Percentiles rank a stretch among this genome's conserved stretches.
phyloP scores from a whole-genome alignment of 176 grass and related monocot genomes.

The Typha latifolia region DNA sequence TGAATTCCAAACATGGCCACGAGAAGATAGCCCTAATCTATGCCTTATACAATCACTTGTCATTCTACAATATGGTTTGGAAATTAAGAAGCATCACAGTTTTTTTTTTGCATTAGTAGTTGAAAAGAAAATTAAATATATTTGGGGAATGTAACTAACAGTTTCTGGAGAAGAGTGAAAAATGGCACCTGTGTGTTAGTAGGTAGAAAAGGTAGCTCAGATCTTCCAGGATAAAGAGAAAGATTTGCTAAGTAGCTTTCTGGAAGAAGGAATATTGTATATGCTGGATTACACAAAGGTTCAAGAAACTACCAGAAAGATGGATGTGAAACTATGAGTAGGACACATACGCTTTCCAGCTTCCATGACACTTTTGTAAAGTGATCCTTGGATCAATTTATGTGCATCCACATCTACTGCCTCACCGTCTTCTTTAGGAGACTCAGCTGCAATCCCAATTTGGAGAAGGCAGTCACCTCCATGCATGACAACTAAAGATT shows the following conservation, averaged over 20 bases:
- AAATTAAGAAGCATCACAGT: no score
- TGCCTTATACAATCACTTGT: no score
- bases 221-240: conserved; percentile 65
- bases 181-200: conserved; percentile 59
- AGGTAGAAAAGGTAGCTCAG: conserved; percentile 75
- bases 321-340: neutral
- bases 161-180: conserved; percentile 12
- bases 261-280: conserved; percentile 22
- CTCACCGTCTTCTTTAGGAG: conserved; percentile 31
- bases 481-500: conserved; percentile 75
- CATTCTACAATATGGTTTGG: no score
- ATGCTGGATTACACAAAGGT: neutral
- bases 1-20: no score
- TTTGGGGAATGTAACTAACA: neutral
- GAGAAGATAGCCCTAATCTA: no score
- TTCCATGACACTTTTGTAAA: conserved; percentile 53
- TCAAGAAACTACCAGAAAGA: neutral
- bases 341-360: conserved; percentile 70
- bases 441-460: conserved; percentile 56
- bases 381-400: conserved; percentile 58
- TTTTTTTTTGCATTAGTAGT: no score
- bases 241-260: conserved; percentile 93
- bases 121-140: no score
- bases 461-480: conserved; percentile 67
- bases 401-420: conserved; percentile 38